phyloP scores from a whole-genome alignment of 2,329 filamentous ascomycete species.

The Tolypocladium amazonense region DNA sequence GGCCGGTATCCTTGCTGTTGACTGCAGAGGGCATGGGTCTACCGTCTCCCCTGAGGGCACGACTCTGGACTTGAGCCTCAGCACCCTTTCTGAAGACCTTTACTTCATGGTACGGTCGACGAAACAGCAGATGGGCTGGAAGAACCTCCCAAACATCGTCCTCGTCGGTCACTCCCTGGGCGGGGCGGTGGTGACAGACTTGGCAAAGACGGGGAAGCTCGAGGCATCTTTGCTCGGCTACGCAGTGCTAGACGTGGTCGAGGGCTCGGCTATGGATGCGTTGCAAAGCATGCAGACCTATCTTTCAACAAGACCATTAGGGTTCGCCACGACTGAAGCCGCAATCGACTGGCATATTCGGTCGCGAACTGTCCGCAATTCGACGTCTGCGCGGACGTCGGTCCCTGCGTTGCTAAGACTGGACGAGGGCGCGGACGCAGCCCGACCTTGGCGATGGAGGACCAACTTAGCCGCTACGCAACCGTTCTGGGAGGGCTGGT shows the following conservation, averaged over 20 bases:
- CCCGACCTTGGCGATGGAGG: slow-evolving; percentile 65
- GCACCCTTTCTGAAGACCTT: slow-evolving; percentile 64
- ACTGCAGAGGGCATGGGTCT: slow-evolving; percentile 79
- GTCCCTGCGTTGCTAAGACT: slow-evolving; percentile 68
- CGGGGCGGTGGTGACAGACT: slow-evolving; percentile 79
- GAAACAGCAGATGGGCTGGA: slow-evolving; percentile 60
- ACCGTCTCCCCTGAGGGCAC: slow-evolving; percentile 38
- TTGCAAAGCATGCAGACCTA: slow-evolving; percentile 91
- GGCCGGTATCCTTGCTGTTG: slow-evolving; percentile 74
- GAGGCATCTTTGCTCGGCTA: slow-evolving; percentile 68
- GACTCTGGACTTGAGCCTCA: slow-evolving; percentile 56
- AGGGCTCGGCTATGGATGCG: slow-evolving; percentile 91
- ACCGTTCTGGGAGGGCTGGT: slow-evolving; percentile 93
- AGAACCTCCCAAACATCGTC: slow-evolving; percentile 60
- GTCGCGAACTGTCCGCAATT: slow-evolving; percentile 76
- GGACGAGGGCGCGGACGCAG: slow-evolving; percentile 24
- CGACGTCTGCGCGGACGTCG: slow-evolving; percentile 71
- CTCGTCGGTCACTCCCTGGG: slow-evolving; percentile 89
- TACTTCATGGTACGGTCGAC: slow-evolving; percentile 58
- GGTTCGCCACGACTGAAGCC: slow-evolving; percentile 66
- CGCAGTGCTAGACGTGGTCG: slow-evolving; percentile 87
- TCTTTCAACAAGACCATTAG: slow-evolving; percentile 66
- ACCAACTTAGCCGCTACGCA: slow-evolving; percentile 78
- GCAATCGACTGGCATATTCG: slow-evolving; percentile 93
- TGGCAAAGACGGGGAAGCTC: slow-evolving; percentile 58